These are phyloP conservation scores for Chaetomiaceae sp. DNA, from an alignment of 2,329 filamentous ascomycete species.

Conservation along the genomic window DNA sequence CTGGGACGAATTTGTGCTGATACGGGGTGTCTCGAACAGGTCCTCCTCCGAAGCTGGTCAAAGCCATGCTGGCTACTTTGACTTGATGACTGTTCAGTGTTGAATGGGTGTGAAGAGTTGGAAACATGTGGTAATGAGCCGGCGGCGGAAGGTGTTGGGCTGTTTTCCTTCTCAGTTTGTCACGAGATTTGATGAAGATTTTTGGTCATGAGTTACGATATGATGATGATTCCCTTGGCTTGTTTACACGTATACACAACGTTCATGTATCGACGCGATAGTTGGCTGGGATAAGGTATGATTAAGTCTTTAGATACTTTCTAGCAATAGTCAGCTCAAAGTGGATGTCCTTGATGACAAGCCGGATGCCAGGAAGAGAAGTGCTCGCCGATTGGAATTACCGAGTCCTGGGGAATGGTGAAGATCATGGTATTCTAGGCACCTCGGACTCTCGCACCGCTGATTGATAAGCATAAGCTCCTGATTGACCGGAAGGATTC, in stretches of 20 bases:
- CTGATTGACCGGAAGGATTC: background rate
- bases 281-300: no score
- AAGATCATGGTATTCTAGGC: no score
- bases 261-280: no score
- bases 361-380: no score
- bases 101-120: no score
- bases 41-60: conserved; percentile 59
- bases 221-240: background rate
- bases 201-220: background rate
- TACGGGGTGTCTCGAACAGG: conserved; percentile 40
- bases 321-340: no score
- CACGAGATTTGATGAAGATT: background rate
- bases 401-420: no score
- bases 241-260: background rate
- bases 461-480: background rate
- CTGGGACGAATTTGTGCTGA: conserved; percentile 23
- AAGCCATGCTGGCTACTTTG: conserved; percentile 66
- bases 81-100: conserved; percentile 41
- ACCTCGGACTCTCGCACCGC: background rate
- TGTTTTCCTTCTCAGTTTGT: background rate
- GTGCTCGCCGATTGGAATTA: no score
- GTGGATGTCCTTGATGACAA: no score
- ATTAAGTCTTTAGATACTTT: no score
- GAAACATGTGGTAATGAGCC: background rate
- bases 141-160: background rate